Base-by-base conservation (phyloP, 805 yeast genomes). In the Metschnikowia continentalis region DNA sequence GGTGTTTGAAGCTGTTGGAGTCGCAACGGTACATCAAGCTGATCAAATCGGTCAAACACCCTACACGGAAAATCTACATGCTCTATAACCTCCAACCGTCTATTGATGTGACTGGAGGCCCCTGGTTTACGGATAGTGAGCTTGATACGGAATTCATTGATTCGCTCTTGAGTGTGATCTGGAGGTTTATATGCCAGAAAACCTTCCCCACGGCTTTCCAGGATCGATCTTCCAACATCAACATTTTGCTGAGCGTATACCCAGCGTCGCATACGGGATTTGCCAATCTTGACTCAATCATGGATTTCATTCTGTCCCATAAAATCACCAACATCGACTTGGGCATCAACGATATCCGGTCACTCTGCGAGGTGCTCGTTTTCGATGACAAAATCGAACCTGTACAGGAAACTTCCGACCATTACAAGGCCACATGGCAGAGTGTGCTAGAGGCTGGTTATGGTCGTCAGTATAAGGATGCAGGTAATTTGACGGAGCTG, bases 41-140 rank as follows among this genome's bases (percentile, higher is more conserved):
- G 54, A 90, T 94, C 64, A 92, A 94, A 65, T 82, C 89, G 22
- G 98, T 94, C 32, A 92, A 88, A 52, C 84, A 81, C 67, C 97
- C 98, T 13, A 92, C 97, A 1, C 79, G 99, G 57, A 94, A 94
- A 63, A 92, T 94, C 33, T 95, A 92, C 69, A 94, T 94, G 98
- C 76, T 94, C 48, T 92, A 91, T 65, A 84, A 89, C 63, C 73
- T 94, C 57, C 96, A 90, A 65, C 99, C 99, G 5, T 86, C 96
- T 3, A 84, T 89, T 32, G 98, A 92, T 58, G 94, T 94, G 36
- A 94, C 98, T 0, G 99, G 99, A 56, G 99, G 99, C 5, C 98
- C 98, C 3, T 94, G 99, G 99, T 94, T 91, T 65, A 90, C 97
- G 0, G 99, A 94, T 65, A 83, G 91, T 35, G 98, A 94, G 68